Evolutionary conservation across 2,329 filamentous ascomycete species (phyloP), one percentile per base, ranked within the genome.

Genomic region (Pseudocercospora pini-densiflorae): DNA sequence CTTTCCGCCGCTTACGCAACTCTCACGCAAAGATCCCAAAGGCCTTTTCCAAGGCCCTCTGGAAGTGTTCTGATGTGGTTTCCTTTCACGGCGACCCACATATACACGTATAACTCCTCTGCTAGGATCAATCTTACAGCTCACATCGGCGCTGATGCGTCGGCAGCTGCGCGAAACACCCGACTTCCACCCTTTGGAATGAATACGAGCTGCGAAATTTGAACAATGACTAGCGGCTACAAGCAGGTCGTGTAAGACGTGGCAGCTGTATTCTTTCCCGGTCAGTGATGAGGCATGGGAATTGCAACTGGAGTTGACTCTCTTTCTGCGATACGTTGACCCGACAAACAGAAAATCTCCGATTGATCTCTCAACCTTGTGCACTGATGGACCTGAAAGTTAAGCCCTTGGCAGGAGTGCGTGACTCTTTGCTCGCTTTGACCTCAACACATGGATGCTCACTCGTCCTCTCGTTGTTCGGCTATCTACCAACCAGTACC

Each of bases 11-110:
- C 55, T 58, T 58, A 10, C 31, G 55, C 55, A 36, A 58, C 31
- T 43, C 19, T 58, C 55, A 27, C 55, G 55, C 55, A 58, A 21
- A 58, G 16, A 19, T n/a, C 55, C 33, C 55, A 19, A 33, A 29
- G 36, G 8, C 2, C 31, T 10, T 24, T 24, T 21, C 14, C 23
- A 55, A 31, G 9, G 16, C 23, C 19, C 16, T n/a, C 27, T 29
- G 51, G 16, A 23, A 55, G 16, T 9, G 10, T 51, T 23, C 47
- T 7, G 24, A 16, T 31, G 51, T 31, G 51, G 1, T 14, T 55
- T 55, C 51, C 51, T 31, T 55, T 55, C 16, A n/a, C 16, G 51
- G 51, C 27, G 6, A 31, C 51, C 27, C 16, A 31, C 27, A 19
- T 19, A 51, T n/a, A 43, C 40, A n/a, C 40, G 16, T 43, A 19